Conservation (phyloP, 2,329 filamentous ascomycete species). For the Diaporthe capsici region DNA sequence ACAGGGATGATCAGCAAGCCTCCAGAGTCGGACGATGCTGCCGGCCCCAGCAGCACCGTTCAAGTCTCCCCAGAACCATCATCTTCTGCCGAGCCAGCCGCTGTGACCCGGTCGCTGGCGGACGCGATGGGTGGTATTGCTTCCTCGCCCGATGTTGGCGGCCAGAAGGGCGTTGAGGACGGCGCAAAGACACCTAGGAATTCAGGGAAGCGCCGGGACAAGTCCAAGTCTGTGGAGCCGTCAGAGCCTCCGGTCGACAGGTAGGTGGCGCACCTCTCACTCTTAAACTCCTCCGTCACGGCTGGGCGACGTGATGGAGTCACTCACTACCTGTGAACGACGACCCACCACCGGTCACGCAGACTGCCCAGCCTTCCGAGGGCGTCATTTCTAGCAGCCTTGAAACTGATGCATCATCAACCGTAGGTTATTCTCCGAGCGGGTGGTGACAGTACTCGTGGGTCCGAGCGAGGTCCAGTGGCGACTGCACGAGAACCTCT, state of each 20-base stretch:
- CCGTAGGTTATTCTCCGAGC: slow-evolving; percentile 36
- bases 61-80: background rate
- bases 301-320: no score
- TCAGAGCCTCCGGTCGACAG: slow-evolving; percentile 25
- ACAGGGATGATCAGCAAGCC: slow-evolving; percentile 27
- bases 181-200: slow-evolving; percentile 10
- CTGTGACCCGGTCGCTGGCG: slow-evolving; percentile 4
- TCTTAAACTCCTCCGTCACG: background rate
- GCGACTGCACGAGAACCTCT: slow-evolving; percentile 38
- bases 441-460: slow-evolving; percentile 34
- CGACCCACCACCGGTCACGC: background rate
- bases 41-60: background rate
- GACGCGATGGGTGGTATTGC: slow-evolving; percentile 14
- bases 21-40: slow-evolving; percentile 7
- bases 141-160: background rate
- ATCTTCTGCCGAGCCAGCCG: slow-evolving; percentile 11
- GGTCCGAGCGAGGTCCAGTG: slow-evolving; percentile 29
- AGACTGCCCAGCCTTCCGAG: background rate
- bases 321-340: background rate
- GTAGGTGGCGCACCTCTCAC: background rate
- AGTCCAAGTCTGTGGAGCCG: slow-evolving; percentile 14
- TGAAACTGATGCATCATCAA: background rate
- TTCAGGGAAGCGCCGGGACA: background rate
- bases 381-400: background rate
- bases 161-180: background rate